Percentiles rank a stretch among this genome's conserved stretches.
Conservation (phyloP, 495 filamentous ascomycete species). For the Pyrenula aspistea region DNA sequence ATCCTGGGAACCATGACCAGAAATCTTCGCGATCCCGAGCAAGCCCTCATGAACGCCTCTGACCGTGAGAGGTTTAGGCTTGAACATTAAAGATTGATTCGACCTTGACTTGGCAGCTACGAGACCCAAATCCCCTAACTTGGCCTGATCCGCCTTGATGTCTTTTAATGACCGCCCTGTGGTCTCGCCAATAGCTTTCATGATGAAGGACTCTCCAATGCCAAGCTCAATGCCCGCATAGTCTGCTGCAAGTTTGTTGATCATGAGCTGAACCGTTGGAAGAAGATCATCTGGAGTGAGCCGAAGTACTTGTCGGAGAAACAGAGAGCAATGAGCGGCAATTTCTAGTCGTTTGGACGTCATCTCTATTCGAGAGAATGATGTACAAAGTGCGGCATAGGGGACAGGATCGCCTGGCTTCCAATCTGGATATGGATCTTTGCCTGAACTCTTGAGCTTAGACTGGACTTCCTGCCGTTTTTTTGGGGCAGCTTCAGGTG, state of each 20-base stretch:
- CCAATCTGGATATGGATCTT: slow-evolving; percentile 93
- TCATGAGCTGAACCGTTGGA: slow-evolving; percentile 84
- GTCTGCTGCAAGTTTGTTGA: slow-evolving; percentile 93
- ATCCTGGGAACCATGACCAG: slow-evolving; percentile 78
- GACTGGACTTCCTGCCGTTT: slow-evolving; percentile 75
- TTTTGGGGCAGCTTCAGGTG: slow-evolving; percentile 63
- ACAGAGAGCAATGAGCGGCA: slow-evolving; percentile 73
- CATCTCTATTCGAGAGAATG: slow-evolving; percentile 86
- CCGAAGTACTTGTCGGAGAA: slow-evolving; percentile 83
- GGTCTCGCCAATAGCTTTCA: slow-evolving; percentile 94
- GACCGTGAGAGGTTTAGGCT: slow-evolving; percentile 82
- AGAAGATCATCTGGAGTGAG: slow-evolving; percentile 83
- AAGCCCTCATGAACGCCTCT: slow-evolving; percentile 78
- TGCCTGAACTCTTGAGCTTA: slow-evolving; percentile 47
- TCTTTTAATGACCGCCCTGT: slow-evolving; percentile 77
- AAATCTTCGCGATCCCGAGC: slow-evolving; percentile 74
- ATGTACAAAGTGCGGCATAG: slow-evolving; percentile 88
- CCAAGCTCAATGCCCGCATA: slow-evolving; percentile 93
- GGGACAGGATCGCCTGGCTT: slow-evolving; percentile 76
- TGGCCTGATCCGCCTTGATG: slow-evolving; percentile 88
- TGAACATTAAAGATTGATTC: slow-evolving; percentile 95
- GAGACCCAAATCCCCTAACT: slow-evolving; percentile 88
- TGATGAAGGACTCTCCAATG: slow-evolving; percentile 93
- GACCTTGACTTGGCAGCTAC: slow-evolving; percentile 90
- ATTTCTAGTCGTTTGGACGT: slow-evolving; percentile 86